phyloP scores from a whole-genome alignment of 2,329 filamentous ascomycete genomes.

The Aspergillus aculeatinus region DNA sequence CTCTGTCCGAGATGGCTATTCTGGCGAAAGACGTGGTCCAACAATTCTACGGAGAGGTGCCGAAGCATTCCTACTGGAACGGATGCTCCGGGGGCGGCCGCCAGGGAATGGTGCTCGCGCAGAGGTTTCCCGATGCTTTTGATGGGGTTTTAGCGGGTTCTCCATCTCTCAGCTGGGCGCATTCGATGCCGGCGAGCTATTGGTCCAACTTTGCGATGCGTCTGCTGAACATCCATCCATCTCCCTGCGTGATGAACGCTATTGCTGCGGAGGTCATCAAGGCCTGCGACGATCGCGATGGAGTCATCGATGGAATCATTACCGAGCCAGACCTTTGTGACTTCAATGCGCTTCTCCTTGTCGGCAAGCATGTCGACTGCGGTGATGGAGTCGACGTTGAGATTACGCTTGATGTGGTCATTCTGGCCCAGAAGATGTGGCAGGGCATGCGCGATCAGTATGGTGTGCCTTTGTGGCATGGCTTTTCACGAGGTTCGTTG shows the following conservation, averaged over 20 bases:
- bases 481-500: not conserved
- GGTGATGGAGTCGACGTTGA: not conserved
- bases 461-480: not conserved
- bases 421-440: not conserved
- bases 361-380: not conserved
- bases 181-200: slow-evolving; percentile 24
- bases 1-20: slow-evolving; percentile 35
- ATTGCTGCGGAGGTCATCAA: slow-evolving; percentile 4
- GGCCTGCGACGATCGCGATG: slow-evolving; percentile 12
- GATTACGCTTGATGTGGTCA: not conserved
- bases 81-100: slow-evolving; percentile 26
- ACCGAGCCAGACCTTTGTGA: slow-evolving; percentile 4
- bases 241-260: slow-evolving; percentile 9
- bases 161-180: slow-evolving; percentile 45
- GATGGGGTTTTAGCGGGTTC: slow-evolving; percentile 54
- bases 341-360: slow-evolving; percentile 5
- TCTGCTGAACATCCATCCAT: not conserved
- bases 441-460: not conserved
- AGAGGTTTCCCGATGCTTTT: slow-evolving; percentile 56
- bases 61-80: slow-evolving; percentile 20
- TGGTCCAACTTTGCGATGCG: slow-evolving; percentile 12
- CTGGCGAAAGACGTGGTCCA: slow-evolving; percentile 30
- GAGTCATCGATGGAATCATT: slow-evolving; percentile 14
- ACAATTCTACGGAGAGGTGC: slow-evolving; percentile 29
- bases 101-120: slow-evolving; percentile 38